Percentiles rank a stretch among this genome's conserved stretches.
These are phyloP conservation scores for Elaeagnus macrophylla DNA, from an alignment of 306 rosid genomes.

Conservation along the genomic window DNA sequence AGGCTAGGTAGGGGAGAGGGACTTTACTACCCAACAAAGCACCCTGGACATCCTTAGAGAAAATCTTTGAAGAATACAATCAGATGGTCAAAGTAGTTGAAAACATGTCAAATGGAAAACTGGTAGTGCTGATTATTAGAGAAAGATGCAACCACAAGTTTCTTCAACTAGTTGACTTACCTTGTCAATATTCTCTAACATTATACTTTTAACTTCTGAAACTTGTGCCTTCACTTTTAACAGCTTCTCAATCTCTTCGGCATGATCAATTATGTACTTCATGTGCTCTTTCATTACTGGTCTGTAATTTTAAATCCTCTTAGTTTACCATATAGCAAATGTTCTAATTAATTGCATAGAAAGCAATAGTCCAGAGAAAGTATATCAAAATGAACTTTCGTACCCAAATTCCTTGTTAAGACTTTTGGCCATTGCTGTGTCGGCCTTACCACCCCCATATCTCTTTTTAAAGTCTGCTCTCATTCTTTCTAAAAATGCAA, in stretches of 20 bases:
- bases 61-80: background rate
- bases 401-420: conserved; percentile 97
- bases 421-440: conserved; percentile 76
- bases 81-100: conserved; percentile 2
- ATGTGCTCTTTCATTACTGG: conserved; percentile 84
- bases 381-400: conserved; percentile 14
- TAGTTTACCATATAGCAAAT: background rate
- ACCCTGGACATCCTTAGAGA: background rate
- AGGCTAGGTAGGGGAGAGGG: too few species aligned
- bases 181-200: conserved; percentile 77
- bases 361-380: conserved; percentile 5
- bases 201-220: conserved; percentile 77
- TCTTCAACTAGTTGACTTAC: conserved; percentile 18
- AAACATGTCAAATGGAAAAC: background rate
- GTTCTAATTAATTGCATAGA: conserved; percentile 8
- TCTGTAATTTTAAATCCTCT: conserved; percentile 36
- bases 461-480: conserved; percentile 77
- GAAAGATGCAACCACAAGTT: background rate
- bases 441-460: conserved; percentile 91
- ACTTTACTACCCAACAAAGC: too few species aligned
- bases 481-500: conserved; percentile 77
- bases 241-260: conserved; percentile 81
- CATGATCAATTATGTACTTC: conserved; percentile 83
- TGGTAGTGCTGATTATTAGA: background rate
- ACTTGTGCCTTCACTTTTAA: conserved; percentile 93